Base-by-base conservation (phyloP, 1,284 basidiomycete genomes). In the Malassezia globosa region DNA sequence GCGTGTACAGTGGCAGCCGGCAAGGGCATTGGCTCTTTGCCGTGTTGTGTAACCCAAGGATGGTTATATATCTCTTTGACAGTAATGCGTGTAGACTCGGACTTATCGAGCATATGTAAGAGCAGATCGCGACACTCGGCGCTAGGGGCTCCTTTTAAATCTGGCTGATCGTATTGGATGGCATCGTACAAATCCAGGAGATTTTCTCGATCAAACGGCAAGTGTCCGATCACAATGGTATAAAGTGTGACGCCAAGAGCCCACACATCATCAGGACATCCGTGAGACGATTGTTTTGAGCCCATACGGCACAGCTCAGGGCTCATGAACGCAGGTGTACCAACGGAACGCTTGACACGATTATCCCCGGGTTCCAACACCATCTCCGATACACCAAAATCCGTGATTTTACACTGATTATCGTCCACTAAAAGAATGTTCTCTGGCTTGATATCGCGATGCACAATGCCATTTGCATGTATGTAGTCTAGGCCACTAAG, bases 301-400 rank as follows among this genome's bases (percentile, higher is more conserved):
- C 58, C 62, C 2, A 54, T 50, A 7, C 59, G 59, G 25, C 69
- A 66, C 7, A 75, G 55, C 56, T 79, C 78, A 0, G 78, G 78
- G 46, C 75, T 75, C 70, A 79, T 76, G 59, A 78, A 80, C 0
- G 78, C 78, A 0, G 78, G 78, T 60, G 73, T 76, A 0, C 78
- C 78, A 0, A 72, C 75, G 18, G 72, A 69, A 45, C 75, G 72
- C 49, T 69, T 69, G 55, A 76, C 68, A 27, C 61, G 59, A 58
- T 77, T 75, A 46, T 77, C 75, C 11, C 72, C 73, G 0, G 66
- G 61, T 22, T 70, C 67, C 7, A 62, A 56, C 47, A 78, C 78
- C 72, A 79, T 77, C 48, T 79, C 77, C 1, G 76, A 77, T 0
- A 79, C 76, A 24, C 78, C 78, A 63, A 80, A 80, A 55, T 79